Conservation (phyloP, 1,284 basidiomycete species). For the Malassezia arunalokei region DNA sequence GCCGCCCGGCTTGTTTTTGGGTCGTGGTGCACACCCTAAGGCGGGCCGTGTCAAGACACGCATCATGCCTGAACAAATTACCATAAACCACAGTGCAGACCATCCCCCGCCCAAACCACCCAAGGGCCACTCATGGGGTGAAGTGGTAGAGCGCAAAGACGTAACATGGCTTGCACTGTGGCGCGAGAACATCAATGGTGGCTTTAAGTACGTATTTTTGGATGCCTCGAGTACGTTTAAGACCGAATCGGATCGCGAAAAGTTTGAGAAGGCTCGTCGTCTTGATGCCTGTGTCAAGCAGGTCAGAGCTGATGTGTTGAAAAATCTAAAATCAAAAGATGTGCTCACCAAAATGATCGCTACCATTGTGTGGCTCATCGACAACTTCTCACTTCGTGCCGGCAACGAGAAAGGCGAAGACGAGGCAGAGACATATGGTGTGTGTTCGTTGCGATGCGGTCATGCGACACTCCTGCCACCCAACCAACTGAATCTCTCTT, state of each 20-base stretch:
- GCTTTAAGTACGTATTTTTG: conserved; percentile 45
- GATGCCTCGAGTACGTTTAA: conserved; percentile 43
- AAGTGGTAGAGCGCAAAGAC: conserved; percentile 40
- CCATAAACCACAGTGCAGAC: conserved; percentile 43
- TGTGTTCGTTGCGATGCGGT: conserved; percentile 43
- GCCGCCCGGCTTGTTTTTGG: conserved; percentile 91
- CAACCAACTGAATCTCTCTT: conserved; percentile 38
- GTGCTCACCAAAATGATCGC: conserved; percentile 40
- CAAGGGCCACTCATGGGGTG: conserved; percentile 38
- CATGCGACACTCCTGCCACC: conserved; percentile 38
- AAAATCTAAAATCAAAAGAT: conserved; percentile 38
- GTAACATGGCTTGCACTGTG: conserved; percentile 45
- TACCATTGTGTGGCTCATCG: conserved; percentile 45
- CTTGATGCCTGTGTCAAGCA: conserved; percentile 38
- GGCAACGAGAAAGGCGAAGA: conserved; percentile 46
- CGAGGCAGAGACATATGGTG: conserved; percentile 45
- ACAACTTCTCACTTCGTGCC: conserved; percentile 45
- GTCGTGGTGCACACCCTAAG: conserved; percentile 94
- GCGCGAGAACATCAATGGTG: conserved; percentile 44
- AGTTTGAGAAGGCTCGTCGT: conserved; percentile 44
- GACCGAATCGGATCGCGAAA: conserved; percentile 42
- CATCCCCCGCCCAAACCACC: conserved; percentile 39
- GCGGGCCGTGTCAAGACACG: conserved; percentile 85
- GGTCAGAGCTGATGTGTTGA: conserved; percentile 34
- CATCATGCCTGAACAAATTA: conserved; percentile 39